Base-by-base conservation (phyloP, 2,329 filamentous ascomycete species). In the Clonostachys byssicola region DNA sequence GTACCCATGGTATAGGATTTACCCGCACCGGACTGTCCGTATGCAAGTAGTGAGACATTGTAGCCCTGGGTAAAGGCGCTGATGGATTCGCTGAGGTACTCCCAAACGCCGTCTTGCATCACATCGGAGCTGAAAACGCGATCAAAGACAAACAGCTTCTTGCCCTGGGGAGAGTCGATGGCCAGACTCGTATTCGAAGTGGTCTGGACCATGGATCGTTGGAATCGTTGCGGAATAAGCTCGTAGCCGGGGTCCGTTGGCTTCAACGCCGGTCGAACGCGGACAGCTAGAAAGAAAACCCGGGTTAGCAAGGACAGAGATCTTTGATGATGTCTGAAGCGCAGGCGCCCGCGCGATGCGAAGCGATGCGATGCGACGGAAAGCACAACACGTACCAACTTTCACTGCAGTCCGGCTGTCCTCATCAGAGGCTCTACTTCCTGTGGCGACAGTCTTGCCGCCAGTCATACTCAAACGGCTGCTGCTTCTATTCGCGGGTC, bases 1-100 rank as follows among this genome's bases (percentile, higher is more conserved):
- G 94, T 99, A 48, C 94, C 94, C 94, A 99, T 99, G 1, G 94
- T 99, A 64, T 95, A 97, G 4, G 92, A 97, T 71, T 99, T 99
- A 57, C 94, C 94, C 12, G 94, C 91, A 48, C 94, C 94, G 30
- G 94, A 99, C 73, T 99, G 94, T 55, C 94, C 94, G 61, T 99
- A 99, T 43, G 94, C 94, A 58, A 99, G 74, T 44, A 99, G 83
- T 5, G 94, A 99, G 49, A 99, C 94, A 81, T 99, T 99, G 79
- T 97, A 99, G 47, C 94, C 94, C 62, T 96, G 90, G 2, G 94
- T 74, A 58, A 99, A 99, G 3, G 92, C 89, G 57, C 78, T 83
- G 56, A 97, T 88, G 57, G 91, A 95, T 56, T 99, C 94, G 52
- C 83, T 83, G 43, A 99, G 75, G 60, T 99, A 99, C 42, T 96